A percentile compares a stretch with the other conserved stretches of the same genome.
These are phyloP conservation scores for Eucalyptus victrix DNA, from an alignment of 345 rosid species.

Conservation along the genomic window DNA sequence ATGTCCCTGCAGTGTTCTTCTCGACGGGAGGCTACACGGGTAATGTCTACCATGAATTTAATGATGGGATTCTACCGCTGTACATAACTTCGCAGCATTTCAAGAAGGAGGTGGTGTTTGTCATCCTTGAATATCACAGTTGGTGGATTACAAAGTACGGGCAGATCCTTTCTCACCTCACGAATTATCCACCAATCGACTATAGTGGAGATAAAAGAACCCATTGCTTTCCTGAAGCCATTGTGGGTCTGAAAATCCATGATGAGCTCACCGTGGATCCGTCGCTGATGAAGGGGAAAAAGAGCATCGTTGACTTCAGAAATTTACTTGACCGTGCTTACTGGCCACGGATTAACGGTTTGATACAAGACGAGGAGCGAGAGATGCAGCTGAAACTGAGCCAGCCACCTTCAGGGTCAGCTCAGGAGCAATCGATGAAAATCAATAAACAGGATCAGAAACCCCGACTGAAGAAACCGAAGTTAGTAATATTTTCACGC, in stretches of 20 bases:
- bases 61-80: constrained; percentile 74
- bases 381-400: constrained; percentile 13
- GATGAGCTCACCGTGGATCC: constrained; percentile 59
- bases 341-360: constrained; percentile 33
- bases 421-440: not conserved
- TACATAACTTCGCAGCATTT: constrained; percentile 67
- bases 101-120: constrained; percentile 66
- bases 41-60: constrained; percentile 75
- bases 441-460: not conserved
- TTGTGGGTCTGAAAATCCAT: constrained; percentile 66
- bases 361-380: constrained; percentile 31
- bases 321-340: constrained; percentile 49
- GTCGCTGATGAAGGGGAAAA: constrained; percentile 20
- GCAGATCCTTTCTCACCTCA: constrained; percentile 39
- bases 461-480: constrained; percentile 26
- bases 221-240: constrained; percentile 76
- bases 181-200: constrained; percentile 46
- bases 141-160: constrained; percentile 87
- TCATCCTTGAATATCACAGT: constrained; percentile 60
- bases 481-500: constrained; percentile 56
- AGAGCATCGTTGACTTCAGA: constrained; percentile 45
- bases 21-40: constrained; percentile 85
- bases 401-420: constrained; percentile 1
- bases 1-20: constrained; percentile 70
- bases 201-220: constrained; percentile 48